Base-by-base conservation (phyloP, 768 basidiomycete species). In the Naematelia aurantialba region DNA sequence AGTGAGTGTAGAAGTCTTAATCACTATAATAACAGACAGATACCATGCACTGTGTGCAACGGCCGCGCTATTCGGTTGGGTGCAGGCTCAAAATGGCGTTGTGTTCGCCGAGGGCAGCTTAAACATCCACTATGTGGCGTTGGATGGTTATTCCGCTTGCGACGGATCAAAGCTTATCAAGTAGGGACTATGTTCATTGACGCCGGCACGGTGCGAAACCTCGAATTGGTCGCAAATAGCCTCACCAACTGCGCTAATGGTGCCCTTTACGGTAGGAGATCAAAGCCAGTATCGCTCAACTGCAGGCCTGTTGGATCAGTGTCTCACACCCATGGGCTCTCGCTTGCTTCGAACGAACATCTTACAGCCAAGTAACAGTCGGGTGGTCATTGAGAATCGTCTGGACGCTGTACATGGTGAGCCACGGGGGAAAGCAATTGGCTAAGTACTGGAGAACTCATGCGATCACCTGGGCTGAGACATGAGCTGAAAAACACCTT, bases 151-250 rank as follows among this genome's bases (percentile, higher is more conserved):
- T 70, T 56, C 12, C 3, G 25, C 13, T 3, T 5, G 31, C n/a
- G 45, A 52, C 48, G 13, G 14, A 27, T 21, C 19, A 17, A n/a
- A 49, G 8, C 17, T 25, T 27, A 47, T 39, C 17, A 45, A n/a
- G 11, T 26, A 72, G 93, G 93, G 0, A 93, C 90, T 0, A 89
- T 97, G 88, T 83, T 96, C 82, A 88, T 99, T 63, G 96, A 98
- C 70, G 82, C 85, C 0, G 92, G 92, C 61, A 91, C 89, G 0
- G 89, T 85, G 2, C 83, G 83, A 44, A 92, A 94, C 73, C 82
- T 99, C 4, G 96, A 99, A 71, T 81, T 99, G 1, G 87, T 94
- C 14, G 83, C 81, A 8, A 98, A 93, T 71, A 82, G 85, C 68
- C 73, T 84, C 3, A 66, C 63, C 12, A 21, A 44, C 29, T 89